Conservation (phyloP, 2,329 filamentous ascomycete genomes). For the Fusarium vanettenii region DNA sequence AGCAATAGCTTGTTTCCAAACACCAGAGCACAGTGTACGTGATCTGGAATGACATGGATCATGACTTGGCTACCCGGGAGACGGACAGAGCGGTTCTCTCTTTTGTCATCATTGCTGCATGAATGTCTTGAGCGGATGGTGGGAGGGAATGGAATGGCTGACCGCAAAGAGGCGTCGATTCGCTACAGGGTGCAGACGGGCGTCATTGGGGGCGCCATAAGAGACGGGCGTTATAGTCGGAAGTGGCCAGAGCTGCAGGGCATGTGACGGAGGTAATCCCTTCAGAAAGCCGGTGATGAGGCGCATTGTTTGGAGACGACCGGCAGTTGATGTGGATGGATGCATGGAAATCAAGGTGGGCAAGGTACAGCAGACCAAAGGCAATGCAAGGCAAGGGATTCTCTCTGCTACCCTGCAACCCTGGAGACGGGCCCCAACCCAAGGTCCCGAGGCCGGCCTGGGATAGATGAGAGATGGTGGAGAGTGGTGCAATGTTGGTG, state of each 20-base stretch:
- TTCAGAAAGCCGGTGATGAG: slow-evolving; percentile 14
- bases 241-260: slow-evolving; percentile 13
- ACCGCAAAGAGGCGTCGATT: slow-evolving; percentile 12
- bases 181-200: slow-evolving; percentile 16
- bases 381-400: neutral
- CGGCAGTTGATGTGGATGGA: slow-evolving; percentile 39
- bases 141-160: slow-evolving; percentile 17
- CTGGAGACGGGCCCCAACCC: slow-evolving; percentile 9
- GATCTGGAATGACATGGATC: neutral
- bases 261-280: slow-evolving; percentile 23
- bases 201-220: slow-evolving; percentile 16
- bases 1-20: neutral
- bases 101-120: slow-evolving; percentile 12
- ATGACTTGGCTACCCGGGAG: neutral
- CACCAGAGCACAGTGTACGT: neutral
- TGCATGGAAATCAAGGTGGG: neutral
- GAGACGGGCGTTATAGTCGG: slow-evolving; percentile 17
- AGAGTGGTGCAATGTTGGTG: slow-evolving; percentile 23
- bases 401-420: slow-evolving; percentile 22
- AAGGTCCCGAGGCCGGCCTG: neutral
- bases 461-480: neutral
- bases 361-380: neutral
- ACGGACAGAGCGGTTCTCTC: neutral
- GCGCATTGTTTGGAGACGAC: slow-evolving; percentile 9
- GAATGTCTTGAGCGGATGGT: slow-evolving; percentile 4